Conservation (phyloP, 208 protist genomes). For the Leishmania major region DNA sequence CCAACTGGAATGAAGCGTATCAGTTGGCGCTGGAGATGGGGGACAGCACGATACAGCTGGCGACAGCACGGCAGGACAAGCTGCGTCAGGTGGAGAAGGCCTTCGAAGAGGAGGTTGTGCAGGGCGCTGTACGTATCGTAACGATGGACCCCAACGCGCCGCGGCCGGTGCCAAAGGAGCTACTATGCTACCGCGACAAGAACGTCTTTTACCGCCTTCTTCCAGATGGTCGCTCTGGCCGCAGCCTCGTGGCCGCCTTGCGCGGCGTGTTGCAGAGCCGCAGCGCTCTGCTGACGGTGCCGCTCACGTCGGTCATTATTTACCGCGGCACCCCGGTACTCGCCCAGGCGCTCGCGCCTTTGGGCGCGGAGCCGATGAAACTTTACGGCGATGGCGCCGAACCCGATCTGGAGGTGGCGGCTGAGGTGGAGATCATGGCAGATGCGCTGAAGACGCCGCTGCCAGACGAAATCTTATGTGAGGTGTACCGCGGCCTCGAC, state of each 20-base stretch:
- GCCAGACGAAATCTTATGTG: conserved; percentile 47
- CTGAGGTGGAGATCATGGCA: conserved; percentile 68
- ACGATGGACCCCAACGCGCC: conserved; percentile 72
- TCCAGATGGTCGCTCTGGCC: conserved; percentile 77
- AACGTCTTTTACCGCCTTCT: conserved; percentile 90
- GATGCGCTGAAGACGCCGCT: conserved; percentile 75
- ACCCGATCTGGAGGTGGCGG: conserved; percentile 51
- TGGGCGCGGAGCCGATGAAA: conserved; percentile 50
- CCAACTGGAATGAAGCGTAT: conserved; percentile 81
- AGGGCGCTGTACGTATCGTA: conserved; percentile 68
- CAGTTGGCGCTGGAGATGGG: conserved; percentile 76
- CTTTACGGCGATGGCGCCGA: conserved; percentile 31
- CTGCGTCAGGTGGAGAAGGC: conserved; percentile 52
- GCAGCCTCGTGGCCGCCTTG: conserved; percentile 77
- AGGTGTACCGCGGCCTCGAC: conserved; percentile 84
- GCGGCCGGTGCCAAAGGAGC: conserved; percentile 59
- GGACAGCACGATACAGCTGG: conserved; percentile 53
- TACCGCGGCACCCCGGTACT: conserved; percentile 86
- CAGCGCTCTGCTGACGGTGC: conserved; percentile 75
- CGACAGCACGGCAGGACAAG: conserved; percentile 43
- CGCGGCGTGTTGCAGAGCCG: conserved; percentile 77
- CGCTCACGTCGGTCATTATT: conserved; percentile 77
- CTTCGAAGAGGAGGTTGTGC: conserved; percentile 57
- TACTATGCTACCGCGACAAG: conserved; percentile 79
- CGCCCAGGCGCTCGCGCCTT: conserved; percentile 81